phyloP scores from a whole-genome alignment of 768 basidiomycete species.

The Zangia roseola region DNA sequence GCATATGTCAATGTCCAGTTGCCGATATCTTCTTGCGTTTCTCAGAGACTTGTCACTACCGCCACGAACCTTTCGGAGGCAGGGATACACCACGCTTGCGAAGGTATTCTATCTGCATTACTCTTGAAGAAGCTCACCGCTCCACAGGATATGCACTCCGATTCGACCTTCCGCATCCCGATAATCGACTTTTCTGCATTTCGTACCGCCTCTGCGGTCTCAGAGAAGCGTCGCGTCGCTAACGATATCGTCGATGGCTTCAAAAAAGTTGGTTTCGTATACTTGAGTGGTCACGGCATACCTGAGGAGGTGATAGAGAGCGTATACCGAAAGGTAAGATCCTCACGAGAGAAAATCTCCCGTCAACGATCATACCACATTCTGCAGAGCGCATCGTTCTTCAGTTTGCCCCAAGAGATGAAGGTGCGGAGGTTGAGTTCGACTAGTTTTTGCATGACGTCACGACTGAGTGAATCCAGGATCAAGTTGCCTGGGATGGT shows the following conservation, averaged over 20 bases:
- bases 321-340: conserved; percentile 66
- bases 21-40: too few species aligned
- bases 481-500: conserved; percentile 75
- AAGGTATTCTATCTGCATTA: conserved; percentile 14
- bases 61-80: conserved; percentile 4
- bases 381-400: conserved; percentile 73
- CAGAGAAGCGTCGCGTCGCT: conserved; percentile 63
- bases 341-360: conserved; percentile 10
- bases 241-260: conserved; percentile 71
- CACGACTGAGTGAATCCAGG: conserved; percentile 32
- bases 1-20: too few species aligned
- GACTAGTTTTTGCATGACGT: too few species aligned
- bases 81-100: conserved; percentile 25
- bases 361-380: neutral
- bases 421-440: conserved; percentile 44
- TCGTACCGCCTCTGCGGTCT: conserved; percentile 43
- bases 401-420: conserved; percentile 54
- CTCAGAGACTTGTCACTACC: neutral
- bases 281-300: conserved; percentile 74
- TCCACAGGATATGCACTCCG: conserved; percentile 35
- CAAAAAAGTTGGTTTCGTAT: conserved; percentile 80
- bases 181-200: conserved; percentile 78
- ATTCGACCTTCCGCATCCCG: conserved; percentile 60
- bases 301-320: conserved; percentile 51
- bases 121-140: conserved; percentile 5